Percentiles rank a stretch among this genome's conserved stretches.
Evolutionary conservation across 2,329 filamentous ascomycete genomes (phyloP).

Genomic region (Onygenales sp.): DNA sequence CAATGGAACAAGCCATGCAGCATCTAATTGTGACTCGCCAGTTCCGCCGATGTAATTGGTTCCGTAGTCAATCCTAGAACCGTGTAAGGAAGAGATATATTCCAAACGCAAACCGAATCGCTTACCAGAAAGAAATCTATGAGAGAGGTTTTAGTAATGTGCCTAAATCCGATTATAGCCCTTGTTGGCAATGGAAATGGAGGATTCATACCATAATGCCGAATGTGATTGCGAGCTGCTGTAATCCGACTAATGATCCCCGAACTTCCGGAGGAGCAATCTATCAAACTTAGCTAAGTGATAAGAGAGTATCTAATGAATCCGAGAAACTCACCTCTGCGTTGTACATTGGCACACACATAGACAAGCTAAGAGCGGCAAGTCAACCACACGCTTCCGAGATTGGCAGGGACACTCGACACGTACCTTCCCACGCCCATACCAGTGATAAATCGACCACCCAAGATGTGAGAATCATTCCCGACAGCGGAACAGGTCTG

Average conservation of each 20-base stretch:
- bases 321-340: constrained; percentile 53
- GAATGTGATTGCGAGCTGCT: constrained; percentile 54
- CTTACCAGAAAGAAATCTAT: constrained; percentile 21
- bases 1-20: constrained; percentile 39
- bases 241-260: constrained; percentile 55
- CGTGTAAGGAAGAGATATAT: constrained; percentile 36
- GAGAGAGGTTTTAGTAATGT: not conserved
- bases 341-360: constrained; percentile 42
- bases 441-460: constrained; percentile 57
- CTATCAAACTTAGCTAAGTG: constrained; percentile 37
- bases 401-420: not conserved
- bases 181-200: not conserved
- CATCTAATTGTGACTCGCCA: constrained; percentile 46
- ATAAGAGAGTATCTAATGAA: constrained; percentile 54
- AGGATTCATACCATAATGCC: constrained; percentile 48
- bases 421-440: constrained; percentile 44
- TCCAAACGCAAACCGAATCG: constrained; percentile 13
- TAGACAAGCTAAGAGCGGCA: constrained; percentile 10
- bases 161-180: not conserved
- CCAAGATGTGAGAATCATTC: constrained; percentile 54
- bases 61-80: constrained; percentile 25
- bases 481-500: constrained; percentile 49
- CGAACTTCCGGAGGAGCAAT: constrained; percentile 56
- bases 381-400: constrained; percentile 7
- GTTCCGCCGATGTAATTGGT: constrained; percentile 55